Conservation (phyloP, 2,329 filamentous ascomycete species). For the Clarireedia sp. region DNA sequence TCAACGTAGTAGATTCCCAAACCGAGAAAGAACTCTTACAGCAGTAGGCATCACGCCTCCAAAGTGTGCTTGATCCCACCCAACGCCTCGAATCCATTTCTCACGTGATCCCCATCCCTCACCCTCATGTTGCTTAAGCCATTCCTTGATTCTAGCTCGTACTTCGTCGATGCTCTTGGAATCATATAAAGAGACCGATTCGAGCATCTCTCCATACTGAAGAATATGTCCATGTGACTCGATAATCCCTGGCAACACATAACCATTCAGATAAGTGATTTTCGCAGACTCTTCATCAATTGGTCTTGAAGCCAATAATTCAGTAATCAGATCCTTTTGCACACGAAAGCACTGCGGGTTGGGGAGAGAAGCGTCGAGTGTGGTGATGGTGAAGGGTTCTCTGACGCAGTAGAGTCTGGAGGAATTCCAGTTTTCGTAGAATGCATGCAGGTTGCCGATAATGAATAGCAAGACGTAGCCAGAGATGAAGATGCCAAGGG, state of each 20-base stretch:
- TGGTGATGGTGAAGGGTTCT: constrained; percentile 33
- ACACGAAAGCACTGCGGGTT: constrained; percentile 49
- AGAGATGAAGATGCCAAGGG: constrained; percentile 1
- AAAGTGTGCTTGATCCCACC: constrained; percentile 63
- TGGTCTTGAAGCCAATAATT: constrained; percentile 35
- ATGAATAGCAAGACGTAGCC: constrained; percentile 7
- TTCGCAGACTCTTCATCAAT: constrained; percentile 22
- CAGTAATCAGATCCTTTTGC: constrained; percentile 41
- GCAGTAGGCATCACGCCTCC: constrained; percentile 55
- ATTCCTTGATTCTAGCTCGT: constrained; percentile 41
- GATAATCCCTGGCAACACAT: constrained; percentile 60
- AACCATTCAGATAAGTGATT: constrained; percentile 35
- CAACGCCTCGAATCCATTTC: constrained; percentile 59
- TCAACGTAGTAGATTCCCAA: too few species aligned
- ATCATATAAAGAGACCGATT: constrained; percentile 58
- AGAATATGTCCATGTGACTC: constrained; percentile 63
- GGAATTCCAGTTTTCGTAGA: constrained; percentile 8
- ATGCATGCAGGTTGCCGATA: not conserved
- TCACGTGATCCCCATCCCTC: constrained; percentile 40
- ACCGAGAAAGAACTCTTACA: constrained; percentile 35
- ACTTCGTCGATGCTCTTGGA: constrained; percentile 48
- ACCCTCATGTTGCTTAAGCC: constrained; percentile 41
- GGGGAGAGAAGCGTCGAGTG: constrained; percentile 33
- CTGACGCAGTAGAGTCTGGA: constrained; percentile 22
- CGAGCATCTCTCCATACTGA: constrained; percentile 58